Evolutionary conservation across 2,329 filamentous ascomycete genomes (phyloP).

Genomic region (Aotearoamyces nothofagi): DNA sequence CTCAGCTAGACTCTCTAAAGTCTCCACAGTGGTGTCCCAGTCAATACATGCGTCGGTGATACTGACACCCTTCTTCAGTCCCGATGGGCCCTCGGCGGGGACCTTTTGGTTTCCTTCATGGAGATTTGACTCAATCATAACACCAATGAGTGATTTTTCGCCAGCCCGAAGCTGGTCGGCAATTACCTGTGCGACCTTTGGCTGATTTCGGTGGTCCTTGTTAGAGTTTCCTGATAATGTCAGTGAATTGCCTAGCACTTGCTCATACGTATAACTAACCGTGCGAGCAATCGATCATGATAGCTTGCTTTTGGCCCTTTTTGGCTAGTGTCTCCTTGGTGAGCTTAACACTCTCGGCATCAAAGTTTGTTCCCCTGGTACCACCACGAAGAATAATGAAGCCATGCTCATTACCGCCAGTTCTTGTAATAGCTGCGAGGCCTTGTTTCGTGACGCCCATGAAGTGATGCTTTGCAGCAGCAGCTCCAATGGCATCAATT

Average conservation of each 20-base stretch:
- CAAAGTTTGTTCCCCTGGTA: slow-evolving; percentile 84
- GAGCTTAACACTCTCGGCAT: slow-evolving; percentile 65
- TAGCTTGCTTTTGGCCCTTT: slow-evolving; percentile 73
- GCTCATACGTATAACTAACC: slow-evolving; percentile 35
- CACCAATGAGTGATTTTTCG: slow-evolving; percentile 78
- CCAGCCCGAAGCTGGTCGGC: slow-evolving; percentile 77
- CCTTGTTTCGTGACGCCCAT: slow-evolving; percentile 98
- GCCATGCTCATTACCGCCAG: slow-evolving; percentile 87
- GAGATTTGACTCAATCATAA: slow-evolving; percentile 99
- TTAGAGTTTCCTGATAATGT: slow-evolving; percentile 64
- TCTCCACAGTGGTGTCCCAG: slow-evolving; percentile 73
- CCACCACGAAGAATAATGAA: slow-evolving; percentile 93
- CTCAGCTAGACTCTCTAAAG: slow-evolving; percentile 74
- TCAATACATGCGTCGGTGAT: slow-evolving; percentile 95
- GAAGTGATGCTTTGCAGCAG: slow-evolving; percentile 83
- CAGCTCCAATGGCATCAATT: slow-evolving; percentile 88
- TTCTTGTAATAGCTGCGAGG: slow-evolving; percentile 85
- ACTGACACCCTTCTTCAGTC: slow-evolving; percentile 74
- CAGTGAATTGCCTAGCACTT: slow-evolving; percentile 4
- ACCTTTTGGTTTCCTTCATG: slow-evolving; percentile 85
- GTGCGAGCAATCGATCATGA: slow-evolving; percentile 99
- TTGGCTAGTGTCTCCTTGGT: slow-evolving; percentile 66
- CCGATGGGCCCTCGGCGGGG: slow-evolving; percentile 62
- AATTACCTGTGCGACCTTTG: slow-evolving; percentile 71
- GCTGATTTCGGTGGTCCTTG: slow-evolving; percentile 96